Evolutionary conservation across 139 green algal genomes (phyloP).

Genomic region (Chlorella vulgaris): DNA sequence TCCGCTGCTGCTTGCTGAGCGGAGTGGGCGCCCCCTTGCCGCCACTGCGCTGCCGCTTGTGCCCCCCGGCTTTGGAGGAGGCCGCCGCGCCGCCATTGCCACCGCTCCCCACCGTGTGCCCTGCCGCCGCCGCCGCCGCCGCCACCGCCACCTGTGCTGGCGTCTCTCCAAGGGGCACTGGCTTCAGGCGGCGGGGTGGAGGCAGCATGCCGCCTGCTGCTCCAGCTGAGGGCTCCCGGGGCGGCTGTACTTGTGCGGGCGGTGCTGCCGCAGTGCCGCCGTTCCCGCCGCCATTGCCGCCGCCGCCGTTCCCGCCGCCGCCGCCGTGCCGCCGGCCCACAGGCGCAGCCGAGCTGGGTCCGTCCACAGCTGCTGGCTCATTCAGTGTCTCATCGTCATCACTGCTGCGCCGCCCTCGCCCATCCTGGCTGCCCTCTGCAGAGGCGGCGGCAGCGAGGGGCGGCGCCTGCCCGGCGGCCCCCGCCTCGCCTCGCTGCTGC

Average conservation of each 20-base stretch:
- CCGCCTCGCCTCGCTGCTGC: neutral
- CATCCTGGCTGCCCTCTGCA: no score
- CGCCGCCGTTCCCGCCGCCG: neutral
- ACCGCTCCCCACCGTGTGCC: no score
- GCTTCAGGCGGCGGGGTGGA: no score
- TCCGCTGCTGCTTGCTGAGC: no score
- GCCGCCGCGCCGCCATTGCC: neutral
- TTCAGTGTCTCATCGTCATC: neutral
- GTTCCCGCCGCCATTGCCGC: neutral
- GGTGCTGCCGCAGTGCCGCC: neutral
- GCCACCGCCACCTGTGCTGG: no score
- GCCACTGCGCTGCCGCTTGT: no score
- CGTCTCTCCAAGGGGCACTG: no score
- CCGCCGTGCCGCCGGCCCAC: no score
- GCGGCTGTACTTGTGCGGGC: no score
- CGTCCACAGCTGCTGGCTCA: neutral
- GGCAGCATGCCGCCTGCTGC: neutral
- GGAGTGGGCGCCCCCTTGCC: no score
- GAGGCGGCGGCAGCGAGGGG: no score
- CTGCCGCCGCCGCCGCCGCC: no score
- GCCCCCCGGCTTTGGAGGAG: neutral
- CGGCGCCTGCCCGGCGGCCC: neutral
- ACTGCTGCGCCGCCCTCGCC: neutral
- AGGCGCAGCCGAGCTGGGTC: neutral
- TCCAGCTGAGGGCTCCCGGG: neutral